Evolutionary conservation across 2,329 filamentous ascomycete genomes (phyloP).

Genomic region (Xylariaceae sp.): DNA sequence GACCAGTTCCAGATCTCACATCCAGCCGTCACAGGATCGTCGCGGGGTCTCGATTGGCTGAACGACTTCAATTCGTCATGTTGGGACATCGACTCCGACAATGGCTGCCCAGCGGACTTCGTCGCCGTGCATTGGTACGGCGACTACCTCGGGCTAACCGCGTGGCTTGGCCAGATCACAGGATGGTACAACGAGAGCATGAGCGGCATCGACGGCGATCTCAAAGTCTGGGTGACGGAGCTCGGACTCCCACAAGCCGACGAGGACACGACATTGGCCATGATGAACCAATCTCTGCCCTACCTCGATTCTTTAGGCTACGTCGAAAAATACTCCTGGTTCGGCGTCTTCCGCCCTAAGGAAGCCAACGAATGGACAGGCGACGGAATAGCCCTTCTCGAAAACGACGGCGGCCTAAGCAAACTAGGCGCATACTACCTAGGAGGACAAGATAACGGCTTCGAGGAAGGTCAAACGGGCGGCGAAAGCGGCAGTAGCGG

Average conservation of each 20-base stretch:
- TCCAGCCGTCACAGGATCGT: slow-evolving; percentile 41
- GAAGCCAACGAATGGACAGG: slow-evolving; percentile 41
- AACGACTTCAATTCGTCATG: slow-evolving; percentile 40
- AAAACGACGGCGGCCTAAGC: slow-evolving; percentile 37
- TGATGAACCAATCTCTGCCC: slow-evolving; percentile 40
- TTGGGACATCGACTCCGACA: slow-evolving; percentile 34
- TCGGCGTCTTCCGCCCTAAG: slow-evolving; percentile 37
- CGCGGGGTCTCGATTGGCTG: slow-evolving; percentile 39
- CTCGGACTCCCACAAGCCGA: slow-evolving; percentile 37
- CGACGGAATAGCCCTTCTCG: slow-evolving; percentile 36
- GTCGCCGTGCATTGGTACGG: slow-evolving; percentile 43
- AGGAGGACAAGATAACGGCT: slow-evolving; percentile 38
- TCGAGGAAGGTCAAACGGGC: slow-evolving; percentile 32
- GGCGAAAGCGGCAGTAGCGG: slow-evolving; percentile 7
- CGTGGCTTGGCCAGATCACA: slow-evolving; percentile 35
- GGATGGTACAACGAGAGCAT: slow-evolving; percentile 34
- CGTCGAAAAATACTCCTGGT: slow-evolving; percentile 41
- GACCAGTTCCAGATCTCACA: slow-evolving; percentile 39
- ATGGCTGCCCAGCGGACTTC: slow-evolving; percentile 40
- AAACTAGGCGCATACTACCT: slow-evolving; percentile 39
- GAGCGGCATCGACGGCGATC: slow-evolving; percentile 14
- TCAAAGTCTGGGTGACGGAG: slow-evolving; percentile 40
- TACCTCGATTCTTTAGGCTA: slow-evolving; percentile 35
- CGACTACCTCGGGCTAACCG: slow-evolving; percentile 33
- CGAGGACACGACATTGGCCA: slow-evolving; percentile 34